Base-by-base conservation (phyloP, 2,329 filamentous ascomycete genomes). In the Pseudopyrenochaeta lycopersici region DNA sequence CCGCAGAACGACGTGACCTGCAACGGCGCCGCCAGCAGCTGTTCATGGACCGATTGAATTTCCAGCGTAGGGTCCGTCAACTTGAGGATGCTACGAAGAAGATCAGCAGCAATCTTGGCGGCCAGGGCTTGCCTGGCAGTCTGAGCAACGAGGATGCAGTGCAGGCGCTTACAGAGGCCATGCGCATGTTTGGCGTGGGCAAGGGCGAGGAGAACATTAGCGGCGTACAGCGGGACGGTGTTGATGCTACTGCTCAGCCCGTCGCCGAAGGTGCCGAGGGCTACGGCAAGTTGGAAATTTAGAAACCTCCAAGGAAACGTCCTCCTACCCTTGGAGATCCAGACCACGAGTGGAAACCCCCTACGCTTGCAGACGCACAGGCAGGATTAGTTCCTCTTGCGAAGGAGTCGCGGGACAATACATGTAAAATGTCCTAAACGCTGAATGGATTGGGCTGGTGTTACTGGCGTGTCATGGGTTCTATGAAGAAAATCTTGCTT, bases 11-110 rank as follows among this genome's bases (percentile, higher is more conserved):
- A 54, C 87, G 93, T 55, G 95, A 99, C 76, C 83, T 99, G 18
- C 95, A 99, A 77, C 87, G 93, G 52, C 91, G 91, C 35, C 88
- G 94, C 27, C 93, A 98, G 75, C 91, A 97, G 75, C 84, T 99
- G 15, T 97, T 98, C 82, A 81, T 98, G 32, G 95, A 99, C 75
- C 87, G 95, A 20, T 82, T 99, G 45, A 86, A 90, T 2, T 97
- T 98, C 80, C 92, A 95, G 81, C 90, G 90, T 76, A 86, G 93
- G 47, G 90, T 97, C 21, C 86, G 88, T 48, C 90, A 93, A 58
- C 89, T 92, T 0, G 91, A 97, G 77, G 89, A 92, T 40, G 83
- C 84, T 0, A 81, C 96, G n/a, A 84, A 82, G 73, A 78, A 77
- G 60, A 80, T 76, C 40, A 57, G 57, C 21, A 52, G 47, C 6